A percentile compares a stretch with the other conserved stretches of the same genome.
Conservation (phyloP, 2,329 filamentous ascomycete genomes). For the Arthrobotrys sphaeroides region DNA sequence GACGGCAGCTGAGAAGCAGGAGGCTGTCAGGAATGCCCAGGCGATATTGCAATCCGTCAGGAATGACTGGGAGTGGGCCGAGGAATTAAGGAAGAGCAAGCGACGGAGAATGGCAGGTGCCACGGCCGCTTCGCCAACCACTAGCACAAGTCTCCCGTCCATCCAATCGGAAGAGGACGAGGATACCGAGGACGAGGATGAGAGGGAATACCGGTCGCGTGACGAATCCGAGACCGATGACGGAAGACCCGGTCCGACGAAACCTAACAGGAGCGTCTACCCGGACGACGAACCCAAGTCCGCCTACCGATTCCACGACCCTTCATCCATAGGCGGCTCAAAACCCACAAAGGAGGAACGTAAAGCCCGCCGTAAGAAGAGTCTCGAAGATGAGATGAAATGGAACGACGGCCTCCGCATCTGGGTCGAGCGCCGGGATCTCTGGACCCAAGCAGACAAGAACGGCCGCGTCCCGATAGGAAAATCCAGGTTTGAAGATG, state of each 20-base stretch:
- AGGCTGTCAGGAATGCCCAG: constrained; percentile 42
- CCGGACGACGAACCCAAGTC: constrained; percentile 49
- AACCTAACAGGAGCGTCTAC: constrained; percentile 44
- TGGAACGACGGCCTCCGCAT: constrained; percentile 56
- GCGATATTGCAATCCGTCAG: constrained; percentile 38
- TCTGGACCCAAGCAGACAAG: constrained; percentile 57
- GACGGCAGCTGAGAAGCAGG: constrained; percentile 46
- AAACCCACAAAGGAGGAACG: constrained; percentile 37
- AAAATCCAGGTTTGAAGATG: constrained; percentile 57
- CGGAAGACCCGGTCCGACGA: constrained; percentile 34
- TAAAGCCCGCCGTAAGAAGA: constrained; percentile 35
- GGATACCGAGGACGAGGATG: constrained; percentile 29
- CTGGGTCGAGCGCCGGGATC: constrained; percentile 56
- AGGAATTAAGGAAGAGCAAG: constrained; percentile 38
- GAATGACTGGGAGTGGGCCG: constrained; percentile 47
- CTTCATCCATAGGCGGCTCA: constrained; percentile 28
- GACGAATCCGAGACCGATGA: constrained; percentile 55
- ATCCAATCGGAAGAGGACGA: constrained; percentile 30
- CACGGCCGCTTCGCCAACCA: background rate
- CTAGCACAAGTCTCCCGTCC: constrained; percentile 16
- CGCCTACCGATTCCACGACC: constrained; percentile 52
- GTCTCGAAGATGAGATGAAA: constrained; percentile 55
- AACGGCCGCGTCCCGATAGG: constrained; percentile 56
- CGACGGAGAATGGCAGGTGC: constrained; percentile 24
- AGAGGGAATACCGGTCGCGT: constrained; percentile 54